Percentiles rank a stretch among this genome's conserved stretches.
phyloP scores from a whole-genome alignment of 306 rosid species.

The Crotalaria pallida region DNA sequence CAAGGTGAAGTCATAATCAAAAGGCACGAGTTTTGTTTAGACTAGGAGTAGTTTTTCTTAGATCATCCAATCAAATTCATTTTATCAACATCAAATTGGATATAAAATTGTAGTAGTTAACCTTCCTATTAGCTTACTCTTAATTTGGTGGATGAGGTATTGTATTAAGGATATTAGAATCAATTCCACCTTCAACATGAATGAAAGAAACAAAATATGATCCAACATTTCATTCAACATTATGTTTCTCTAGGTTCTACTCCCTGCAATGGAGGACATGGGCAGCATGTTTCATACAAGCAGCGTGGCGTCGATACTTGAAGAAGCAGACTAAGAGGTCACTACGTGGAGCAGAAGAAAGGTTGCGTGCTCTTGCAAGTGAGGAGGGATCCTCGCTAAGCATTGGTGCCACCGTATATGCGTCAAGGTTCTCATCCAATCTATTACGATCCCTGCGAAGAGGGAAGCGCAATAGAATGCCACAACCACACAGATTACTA shows the following conservation, averaged over 20 bases:
- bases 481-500: conserved; percentile 12
- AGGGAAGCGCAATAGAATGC: conserved; percentile 8
- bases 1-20: not conserved
- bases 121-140: too few species aligned
- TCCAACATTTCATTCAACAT: not conserved
- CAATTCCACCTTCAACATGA: not conserved
- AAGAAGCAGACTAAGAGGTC: conserved; percentile 43
- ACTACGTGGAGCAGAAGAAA: conserved; percentile 39
- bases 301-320: conserved; percentile 53
- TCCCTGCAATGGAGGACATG: conserved; percentile 74
- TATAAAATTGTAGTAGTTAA: not conserved
- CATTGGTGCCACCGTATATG: conserved; percentile 29
- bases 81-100: not conserved
- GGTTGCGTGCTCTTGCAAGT: not conserved
- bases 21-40: not conserved
- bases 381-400: conserved; percentile 29
- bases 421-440: conserved; percentile 29
- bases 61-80: not conserved
- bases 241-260: conserved; percentile 28
- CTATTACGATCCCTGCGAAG: conserved; percentile 18
- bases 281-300: conserved; percentile 73
- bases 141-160: not conserved
- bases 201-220: not conserved
- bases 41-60: not conserved
- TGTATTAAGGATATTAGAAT: not conserved